phyloP scores from a whole-genome alignment of 2,329 filamentous ascomycete genomes.

The Tolypocladium album region DNA sequence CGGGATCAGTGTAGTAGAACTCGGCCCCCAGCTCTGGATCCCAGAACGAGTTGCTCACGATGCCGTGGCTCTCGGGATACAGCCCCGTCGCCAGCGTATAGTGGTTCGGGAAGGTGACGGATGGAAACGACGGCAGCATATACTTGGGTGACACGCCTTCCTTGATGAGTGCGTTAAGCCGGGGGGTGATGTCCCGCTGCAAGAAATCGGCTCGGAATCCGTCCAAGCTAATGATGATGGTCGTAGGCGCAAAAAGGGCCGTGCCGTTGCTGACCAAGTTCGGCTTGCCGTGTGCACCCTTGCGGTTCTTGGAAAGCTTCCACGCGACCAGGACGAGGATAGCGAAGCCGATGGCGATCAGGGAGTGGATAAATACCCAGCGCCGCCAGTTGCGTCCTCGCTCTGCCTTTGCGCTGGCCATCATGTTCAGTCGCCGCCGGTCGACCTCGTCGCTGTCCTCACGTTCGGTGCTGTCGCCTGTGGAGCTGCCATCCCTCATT shows the following conservation, averaged over 20 bases:
- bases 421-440: conserved; percentile 37
- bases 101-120: conserved; percentile 93
- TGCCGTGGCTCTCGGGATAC: conserved; percentile 84
- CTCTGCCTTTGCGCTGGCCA: conserved; percentile 33
- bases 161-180: conserved; percentile 65
- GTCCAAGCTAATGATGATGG: conserved; percentile 86
- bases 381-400: conserved; percentile 43
- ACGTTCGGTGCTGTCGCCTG: conserved; percentile 50
- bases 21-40: conserved; percentile 66
- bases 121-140: conserved; percentile 91
- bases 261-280: conserved; percentile 65
- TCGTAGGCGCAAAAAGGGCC: conserved; percentile 80
- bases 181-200: conserved; percentile 70
- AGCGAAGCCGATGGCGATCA: conserved; percentile 42
- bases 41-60: conserved; percentile 94
- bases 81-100: conserved; percentile 88
- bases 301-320: conserved; percentile 43
- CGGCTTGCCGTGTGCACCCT: conserved; percentile 17
- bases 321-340: conserved; percentile 46
- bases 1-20: conserved; percentile 78
- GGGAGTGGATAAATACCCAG: conserved; percentile 41
- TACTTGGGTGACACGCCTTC: conserved; percentile 83
- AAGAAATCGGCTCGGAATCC: conserved; percentile 94
- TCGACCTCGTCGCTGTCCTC: conserved; percentile 49
- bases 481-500: conserved; percentile 54